Conservation (phyloP, 1,284 basidiomycete genomes). For the Malassezia yamatoensis region DNA sequence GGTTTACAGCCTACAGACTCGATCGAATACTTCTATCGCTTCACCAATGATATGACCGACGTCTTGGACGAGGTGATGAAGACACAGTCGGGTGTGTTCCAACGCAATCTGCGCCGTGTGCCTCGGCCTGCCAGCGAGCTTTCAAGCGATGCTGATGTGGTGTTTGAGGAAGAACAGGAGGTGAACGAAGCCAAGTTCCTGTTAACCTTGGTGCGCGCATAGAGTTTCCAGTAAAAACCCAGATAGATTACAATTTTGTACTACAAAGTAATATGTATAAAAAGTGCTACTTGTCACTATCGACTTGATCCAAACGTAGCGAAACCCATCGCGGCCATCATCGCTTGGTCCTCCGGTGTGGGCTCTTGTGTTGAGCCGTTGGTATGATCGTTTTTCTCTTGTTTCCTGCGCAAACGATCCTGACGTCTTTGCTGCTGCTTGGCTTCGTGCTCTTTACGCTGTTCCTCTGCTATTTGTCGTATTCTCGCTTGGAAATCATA, state of each 20-base stretch:
- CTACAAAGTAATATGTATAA: not conserved
- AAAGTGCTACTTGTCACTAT: not conserved
- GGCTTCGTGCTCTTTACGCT: slow-evolving; percentile 51
- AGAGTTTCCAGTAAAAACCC: not conserved
- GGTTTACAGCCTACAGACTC: slow-evolving; percentile 90
- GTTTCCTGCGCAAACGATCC: slow-evolving; percentile 50
- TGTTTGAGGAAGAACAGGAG: slow-evolving; percentile 79
- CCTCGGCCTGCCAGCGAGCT: slow-evolving; percentile 42
- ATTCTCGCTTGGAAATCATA: slow-evolving; percentile 88
- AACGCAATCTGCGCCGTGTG: slow-evolving; percentile 62
- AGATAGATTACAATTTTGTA: not conserved
- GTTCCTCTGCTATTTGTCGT: slow-evolving; percentile 63
- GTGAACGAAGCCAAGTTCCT: slow-evolving; percentile 70
- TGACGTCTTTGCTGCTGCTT: slow-evolving; percentile 55
- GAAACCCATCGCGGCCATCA: slow-evolving; percentile 84
- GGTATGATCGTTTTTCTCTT: too few relatives aligned
- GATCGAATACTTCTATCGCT: slow-evolving; percentile 75
- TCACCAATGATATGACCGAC: slow-evolving; percentile 60
- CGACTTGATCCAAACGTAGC: slow-evolving; percentile 75
- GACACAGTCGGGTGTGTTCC: slow-evolving; percentile 63
- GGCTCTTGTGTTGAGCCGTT: slow-evolving; percentile 51
- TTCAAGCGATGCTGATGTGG: slow-evolving; percentile 51
- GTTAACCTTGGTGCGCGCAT: slow-evolving; percentile 40
- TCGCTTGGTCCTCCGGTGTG: slow-evolving; percentile 53
- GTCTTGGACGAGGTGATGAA: slow-evolving; percentile 61